Evolutionary conservation across 352 stramenopile genomes (phyloP), one percentile per base, ranked within the genome.

Genomic region (Globisporangium rhizosaccharum): DNA sequence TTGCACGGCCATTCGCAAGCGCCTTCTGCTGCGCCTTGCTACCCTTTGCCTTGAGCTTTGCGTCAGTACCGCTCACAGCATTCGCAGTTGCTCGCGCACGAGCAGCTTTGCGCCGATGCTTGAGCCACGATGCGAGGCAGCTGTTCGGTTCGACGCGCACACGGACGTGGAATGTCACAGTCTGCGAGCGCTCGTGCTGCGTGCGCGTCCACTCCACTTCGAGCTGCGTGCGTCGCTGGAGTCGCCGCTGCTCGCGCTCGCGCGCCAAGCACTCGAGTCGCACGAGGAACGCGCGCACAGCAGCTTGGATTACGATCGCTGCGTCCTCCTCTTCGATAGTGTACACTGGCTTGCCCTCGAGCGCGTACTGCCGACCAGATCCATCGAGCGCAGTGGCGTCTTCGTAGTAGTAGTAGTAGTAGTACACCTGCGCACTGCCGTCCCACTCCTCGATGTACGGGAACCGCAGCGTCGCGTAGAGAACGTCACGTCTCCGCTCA

Each of bases 371-470:
- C 55, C 62, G 26, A 26, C 14, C 46, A 18, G 42, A n/a, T 25
- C 36, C 48, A 15, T 50, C 56, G 9, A 48, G 14, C 15, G 25
- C 42, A 3, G 15, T 53, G 36, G 49, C 36, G 44, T 54, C 65
- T 51, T 72, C 51, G n/a, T n/a, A n/a, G n/a, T n/a, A n/a, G 4
- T 60, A 61, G 28, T 65, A 76, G 41, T 86, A 86, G 18, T 74
- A 71, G 20, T 65, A 87, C 5, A 26, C 51, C 18, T 90, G 77
- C 15, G 51, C 39, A 6, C 54, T 44, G 2, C 82, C 75, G 56
- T 87, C 63, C 79, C 81, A 90, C 63, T 82, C 70, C 28, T 86
- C 76, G 0, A 67, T 36, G 53, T 80, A 94, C 3, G 76, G 75
- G 59, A 75, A 89, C 4, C 80, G 78, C 37, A 87, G 30, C 15